Evolutionary conservation across 2,329 filamentous ascomycete species (phyloP).

Genomic region (Sarocladiaceae sp.): DNA sequence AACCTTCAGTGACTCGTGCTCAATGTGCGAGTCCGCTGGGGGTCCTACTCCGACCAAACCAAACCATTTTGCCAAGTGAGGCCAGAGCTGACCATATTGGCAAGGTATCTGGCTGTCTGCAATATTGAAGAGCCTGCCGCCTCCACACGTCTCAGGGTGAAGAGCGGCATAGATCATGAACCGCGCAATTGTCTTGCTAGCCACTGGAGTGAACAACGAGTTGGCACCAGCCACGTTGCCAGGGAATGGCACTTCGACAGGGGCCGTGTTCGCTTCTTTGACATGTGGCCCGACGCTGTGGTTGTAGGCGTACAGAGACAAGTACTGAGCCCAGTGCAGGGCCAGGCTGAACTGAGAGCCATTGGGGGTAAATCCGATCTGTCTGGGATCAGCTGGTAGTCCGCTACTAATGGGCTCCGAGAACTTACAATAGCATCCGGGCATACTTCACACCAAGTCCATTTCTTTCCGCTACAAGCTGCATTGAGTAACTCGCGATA

Average conservation of each 20-base stretch:
- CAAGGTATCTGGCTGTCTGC: slow-evolving; percentile 22
- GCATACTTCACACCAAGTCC: slow-evolving; percentile 34
- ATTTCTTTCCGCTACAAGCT: slow-evolving; percentile 23
- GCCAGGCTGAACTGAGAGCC: slow-evolving; percentile 31
- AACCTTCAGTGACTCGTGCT: too few relatives aligned
- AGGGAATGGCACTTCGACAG: slow-evolving; percentile 23
- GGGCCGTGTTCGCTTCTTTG: not conserved
- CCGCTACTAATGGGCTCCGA: too few relatives aligned
- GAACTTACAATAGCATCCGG: slow-evolving; percentile 33
- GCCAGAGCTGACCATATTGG: slow-evolving; percentile 26
- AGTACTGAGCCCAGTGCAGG: slow-evolving; percentile 35
- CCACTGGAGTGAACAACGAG: slow-evolving; percentile 26
- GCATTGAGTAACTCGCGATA: slow-evolving; percentile 25
- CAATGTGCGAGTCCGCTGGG: too few relatives aligned
- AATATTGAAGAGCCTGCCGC: slow-evolving; percentile 28
- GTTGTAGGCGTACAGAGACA: slow-evolving; percentile 29
- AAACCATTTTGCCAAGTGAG: slow-evolving; percentile 25
- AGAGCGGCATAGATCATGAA: slow-evolving; percentile 26
- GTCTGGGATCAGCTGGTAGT: too few relatives aligned
- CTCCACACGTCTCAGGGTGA: slow-evolving; percentile 21
- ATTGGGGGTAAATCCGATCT: slow-evolving; percentile 34
- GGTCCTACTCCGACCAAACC: slow-evolving; percentile 23
- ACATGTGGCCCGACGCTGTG: too few relatives aligned
- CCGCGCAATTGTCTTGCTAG: slow-evolving; percentile 23
- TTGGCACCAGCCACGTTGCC: slow-evolving; percentile 21